Percentiles rank a stretch among this genome's conserved stretches.
These are phyloP conservation scores for Juncus inflexus DNA, from an alignment of 176 grass and related monocot genomes.

Conservation along the genomic window DNA sequence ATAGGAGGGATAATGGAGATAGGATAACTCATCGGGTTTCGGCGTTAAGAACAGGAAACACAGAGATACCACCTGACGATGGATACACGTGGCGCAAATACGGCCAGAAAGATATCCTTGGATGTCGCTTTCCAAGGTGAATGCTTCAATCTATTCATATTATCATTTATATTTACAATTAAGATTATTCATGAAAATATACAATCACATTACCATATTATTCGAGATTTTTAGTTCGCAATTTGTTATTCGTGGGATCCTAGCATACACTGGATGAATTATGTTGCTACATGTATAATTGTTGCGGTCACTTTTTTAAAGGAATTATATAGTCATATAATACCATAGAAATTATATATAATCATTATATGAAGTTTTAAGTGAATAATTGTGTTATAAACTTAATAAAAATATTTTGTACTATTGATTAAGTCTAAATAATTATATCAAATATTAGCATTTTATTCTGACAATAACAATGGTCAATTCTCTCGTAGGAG, in stretches of 20 bases:
- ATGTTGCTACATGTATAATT: too few species aligned
- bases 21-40: constrained; percentile 35
- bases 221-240: too few species aligned
- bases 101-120: constrained; percentile 78
- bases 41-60: constrained; percentile 47
- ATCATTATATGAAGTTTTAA: too few species aligned
- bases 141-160: too few species aligned
- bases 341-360: too few species aligned
- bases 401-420: neutral
- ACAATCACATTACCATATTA: neutral
- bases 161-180: neutral
- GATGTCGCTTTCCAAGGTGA: constrained; percentile 65
- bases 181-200: neutral
- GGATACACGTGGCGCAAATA: constrained; percentile 97
- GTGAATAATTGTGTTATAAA: neutral
- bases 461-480: neutral
- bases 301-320: too few species aligned
- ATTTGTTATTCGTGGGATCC: too few species aligned
- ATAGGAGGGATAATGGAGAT: constrained; percentile 47
- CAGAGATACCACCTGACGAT: constrained; percentile 65
- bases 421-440: neutral
- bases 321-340: too few species aligned
- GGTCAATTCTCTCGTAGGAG: constrained; percentile 33
- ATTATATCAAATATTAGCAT: neutral
- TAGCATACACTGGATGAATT: too few species aligned